Conservation (phyloP, 2,329 filamentous ascomycete genomes). For the Alternaria tenuissima region DNA sequence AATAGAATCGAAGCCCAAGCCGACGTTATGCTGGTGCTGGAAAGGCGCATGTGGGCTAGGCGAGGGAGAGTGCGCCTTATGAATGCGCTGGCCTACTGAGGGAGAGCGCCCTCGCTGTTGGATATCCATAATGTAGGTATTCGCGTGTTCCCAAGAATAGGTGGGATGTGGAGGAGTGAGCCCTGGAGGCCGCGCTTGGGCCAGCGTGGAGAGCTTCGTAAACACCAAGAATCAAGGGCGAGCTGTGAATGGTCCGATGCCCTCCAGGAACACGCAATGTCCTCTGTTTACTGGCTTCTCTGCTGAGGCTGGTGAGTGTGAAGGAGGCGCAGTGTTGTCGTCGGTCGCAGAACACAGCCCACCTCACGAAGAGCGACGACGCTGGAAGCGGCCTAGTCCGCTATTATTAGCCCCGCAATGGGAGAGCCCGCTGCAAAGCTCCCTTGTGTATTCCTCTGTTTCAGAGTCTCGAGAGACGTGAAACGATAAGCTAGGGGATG, state of each 20-base stretch:
- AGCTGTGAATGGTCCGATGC: conserved; percentile 33
- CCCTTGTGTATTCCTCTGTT: conserved; percentile 30
- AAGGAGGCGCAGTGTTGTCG: conserved; percentile 38
- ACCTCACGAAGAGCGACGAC: conserved; percentile 21
- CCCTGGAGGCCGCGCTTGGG: conserved; percentile 33
- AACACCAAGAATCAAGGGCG: conserved; percentile 18
- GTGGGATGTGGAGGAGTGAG: conserved; percentile 21
- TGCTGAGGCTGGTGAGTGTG: conserved; percentile 40
- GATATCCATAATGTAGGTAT: conserved; percentile 59
- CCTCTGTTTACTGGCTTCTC: conserved; percentile 23
- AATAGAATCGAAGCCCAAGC: conserved; percentile 46
- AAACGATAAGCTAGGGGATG: conserved; percentile 26
- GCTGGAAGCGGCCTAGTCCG: conserved; percentile 20
- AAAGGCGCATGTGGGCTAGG: conserved; percentile 66
- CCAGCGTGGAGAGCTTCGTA: conserved; percentile 16
- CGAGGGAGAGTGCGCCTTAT: conserved; percentile 75
- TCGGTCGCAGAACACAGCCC: conserved; percentile 20
- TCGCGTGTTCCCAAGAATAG: conserved; percentile 45
- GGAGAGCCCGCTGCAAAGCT: conserved; percentile 13
- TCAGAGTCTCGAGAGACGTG: conserved; percentile 27
- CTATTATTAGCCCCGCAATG: conserved; percentile 19
- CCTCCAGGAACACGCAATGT: conserved; percentile 29
- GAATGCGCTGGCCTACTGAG: conserved; percentile 64
- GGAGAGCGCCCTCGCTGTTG: conserved; percentile 68
- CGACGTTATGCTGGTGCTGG: conserved; percentile 63